Evolutionary conservation across 2,329 filamentous ascomycete species (phyloP), one percentile per base, ranked within the genome.

Genomic region (Fusarium luffae): DNA sequence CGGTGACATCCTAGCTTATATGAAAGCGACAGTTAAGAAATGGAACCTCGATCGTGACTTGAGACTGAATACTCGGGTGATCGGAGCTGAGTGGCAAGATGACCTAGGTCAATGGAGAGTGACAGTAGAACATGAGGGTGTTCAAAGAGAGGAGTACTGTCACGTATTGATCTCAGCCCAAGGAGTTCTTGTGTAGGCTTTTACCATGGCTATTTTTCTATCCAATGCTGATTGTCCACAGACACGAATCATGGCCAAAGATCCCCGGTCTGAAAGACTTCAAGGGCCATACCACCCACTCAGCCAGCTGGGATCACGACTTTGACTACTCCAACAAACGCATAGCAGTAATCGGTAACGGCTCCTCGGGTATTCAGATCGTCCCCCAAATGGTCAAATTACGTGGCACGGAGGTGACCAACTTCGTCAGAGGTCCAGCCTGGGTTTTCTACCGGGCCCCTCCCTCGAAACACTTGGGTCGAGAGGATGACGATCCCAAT

Each of bases 1-100:
- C 2, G 74, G 76, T 4, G 88, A 90, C 54, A 90, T 90, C 46
- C 74, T 82, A 19, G 78, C 82, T 5, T 88, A 90, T 68, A 84
- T 86, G 81, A 81, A 88, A 68, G 57, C 51, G 8, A 74, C 74
- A 8, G 87, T 87, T 1, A 80, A 81, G 30, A 83, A 80, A 61
- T 83, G 77, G 74, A 77, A 79, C 58, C 76, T 82, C 6, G 75
- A 77, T 68, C 78, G 77, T 14, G 79, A 81, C 42, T 66, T 82
- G 21, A 52, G 79, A 59, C 74, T 78, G 19, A 75, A 75, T 48
- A 75, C 77, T 12, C 73, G 75, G n/a, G 76, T 82, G 6, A 43
- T 79, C 30, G 59, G 62, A 3, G 70, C 70, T 1, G 32, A 59
- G 21, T 73, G 70, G 70, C 44, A 57, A 4, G 65, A 73, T 30